Conservation (phyloP, 108 stramenopile species). For the Conticribra weissflogii region DNA sequence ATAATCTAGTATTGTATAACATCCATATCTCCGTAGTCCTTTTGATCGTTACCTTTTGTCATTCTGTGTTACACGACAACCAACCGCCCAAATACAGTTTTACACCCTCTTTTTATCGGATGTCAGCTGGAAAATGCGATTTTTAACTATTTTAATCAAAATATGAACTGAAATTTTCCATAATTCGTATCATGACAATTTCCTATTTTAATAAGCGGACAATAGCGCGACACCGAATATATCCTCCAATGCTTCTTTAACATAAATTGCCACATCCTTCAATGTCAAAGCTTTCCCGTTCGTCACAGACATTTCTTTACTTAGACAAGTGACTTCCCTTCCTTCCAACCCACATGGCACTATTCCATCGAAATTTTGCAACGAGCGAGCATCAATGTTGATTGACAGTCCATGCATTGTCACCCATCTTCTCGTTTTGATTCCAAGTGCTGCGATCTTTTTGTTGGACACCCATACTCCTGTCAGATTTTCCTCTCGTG, state of each 20-base stretch:
- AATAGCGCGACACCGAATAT: constrained; percentile 44
- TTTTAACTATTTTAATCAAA: too few relatives aligned
- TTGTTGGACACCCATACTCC: constrained; percentile 92
- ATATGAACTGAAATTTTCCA: not conserved
- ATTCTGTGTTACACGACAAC: too few relatives aligned
- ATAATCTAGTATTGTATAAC: too few relatives aligned
- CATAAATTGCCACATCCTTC: constrained; percentile 49
- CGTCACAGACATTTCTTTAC: constrained; percentile 47
- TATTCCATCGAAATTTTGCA: constrained; percentile 76
- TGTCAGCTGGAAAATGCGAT: too few relatives aligned
- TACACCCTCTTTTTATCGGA: too few relatives aligned
- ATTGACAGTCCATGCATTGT: constrained; percentile 98
- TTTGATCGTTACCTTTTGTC: too few relatives aligned
- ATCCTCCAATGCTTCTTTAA: constrained; percentile 67
- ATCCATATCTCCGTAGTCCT: too few relatives aligned
- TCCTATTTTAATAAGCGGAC: not conserved
- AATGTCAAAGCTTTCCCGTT: constrained; percentile 52
- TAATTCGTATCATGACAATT: not conserved
- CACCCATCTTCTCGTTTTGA: constrained; percentile 91
- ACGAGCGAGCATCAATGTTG: constrained; percentile 75
- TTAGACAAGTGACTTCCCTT: constrained; percentile 75
- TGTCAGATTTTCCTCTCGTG: constrained; percentile 71
- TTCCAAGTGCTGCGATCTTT: constrained; percentile 94
- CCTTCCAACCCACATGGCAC: constrained; percentile 87
- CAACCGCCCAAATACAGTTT: too few relatives aligned